phyloP scores from a whole-genome alignment of 2,329 filamentous ascomycete species.

The Verticillium tricorpus region DNA sequence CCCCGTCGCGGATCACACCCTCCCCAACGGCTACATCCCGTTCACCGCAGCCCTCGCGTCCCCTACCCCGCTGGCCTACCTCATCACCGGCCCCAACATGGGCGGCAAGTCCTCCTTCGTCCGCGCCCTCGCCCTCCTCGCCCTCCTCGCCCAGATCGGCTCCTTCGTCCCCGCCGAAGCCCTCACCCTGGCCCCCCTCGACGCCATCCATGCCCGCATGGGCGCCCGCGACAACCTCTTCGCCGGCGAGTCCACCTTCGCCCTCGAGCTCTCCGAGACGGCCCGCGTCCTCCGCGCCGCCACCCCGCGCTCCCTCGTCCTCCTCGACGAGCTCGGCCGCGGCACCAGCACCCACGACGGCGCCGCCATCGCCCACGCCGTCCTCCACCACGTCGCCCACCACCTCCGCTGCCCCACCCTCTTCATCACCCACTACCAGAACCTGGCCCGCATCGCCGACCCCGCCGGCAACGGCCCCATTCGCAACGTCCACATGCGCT shows the following conservation, averaged over 20 bases:
- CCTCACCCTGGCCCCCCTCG: conserved; percentile 73
- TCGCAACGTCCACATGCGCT: conserved; percentile 92
- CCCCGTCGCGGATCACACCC: conserved; percentile 90
- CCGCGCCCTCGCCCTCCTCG: conserved; percentile 82
- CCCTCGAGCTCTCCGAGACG: conserved; percentile 95
- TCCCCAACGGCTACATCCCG: conserved; percentile 84
- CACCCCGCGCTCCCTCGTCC: conserved; percentile 77
- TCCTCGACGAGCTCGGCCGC: conserved; percentile 90
- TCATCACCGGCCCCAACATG: conserved; percentile 98
- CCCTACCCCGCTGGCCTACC: conserved; percentile 64
- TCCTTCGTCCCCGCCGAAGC: conserved; percentile 83
- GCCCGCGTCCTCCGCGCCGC: conserved; percentile 86
- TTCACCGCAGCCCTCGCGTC: conserved; percentile 75
- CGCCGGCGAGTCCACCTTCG: conserved; percentile 91
- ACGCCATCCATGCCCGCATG: conserved; percentile 93
- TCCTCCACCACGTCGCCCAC: conserved; percentile 77
- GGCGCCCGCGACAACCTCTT: conserved; percentile 96
- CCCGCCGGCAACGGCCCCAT: conserved; percentile 43
- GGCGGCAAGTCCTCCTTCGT: conserved; percentile 98
- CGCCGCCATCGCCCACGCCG: conserved; percentile 89
- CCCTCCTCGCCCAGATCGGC: conserved; percentile 91
- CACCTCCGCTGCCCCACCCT: conserved; percentile 74
- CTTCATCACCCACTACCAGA: conserved; percentile 98
- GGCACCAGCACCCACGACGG: conserved; percentile 95
- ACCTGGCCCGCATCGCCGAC: conserved; percentile 65